Evolutionary conservation across 176 grass and related monocot species (phyloP), one percentile per base, ranked within the genome.

Genomic region (Avena eriantha): DNA sequence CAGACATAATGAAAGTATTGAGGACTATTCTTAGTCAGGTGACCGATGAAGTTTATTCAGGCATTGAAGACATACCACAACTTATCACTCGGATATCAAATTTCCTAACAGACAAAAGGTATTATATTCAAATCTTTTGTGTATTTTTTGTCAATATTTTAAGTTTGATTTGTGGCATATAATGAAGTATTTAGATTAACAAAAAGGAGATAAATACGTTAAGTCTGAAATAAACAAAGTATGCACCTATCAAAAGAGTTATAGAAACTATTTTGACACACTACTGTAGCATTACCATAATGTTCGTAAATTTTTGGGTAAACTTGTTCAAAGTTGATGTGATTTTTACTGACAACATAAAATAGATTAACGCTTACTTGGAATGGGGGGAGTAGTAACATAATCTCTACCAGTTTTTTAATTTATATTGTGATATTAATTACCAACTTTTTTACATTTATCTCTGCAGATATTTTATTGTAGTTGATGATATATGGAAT

Each of bases 401-500:
- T 17, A 17, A 16, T 54, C 18, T 56, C 15, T 7, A 56, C 53
- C 17, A 1, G 53, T 17, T 19, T 56, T 56, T 17, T 56, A 56
- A 2, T 19, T 56, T 64, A 64, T 64, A 64, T 65, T 29, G 4
- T 63, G 10, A 5, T 1, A 5, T 16, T 0, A 31, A 15, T 31
- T 1, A 1, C 13, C 1, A 65, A 31, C 13, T 1, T 26, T 15
- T 31, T 7, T 65, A 31, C 13, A 31, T 31, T 64, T 3, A 15
- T 19, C 33, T 66, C 0, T 66, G 63, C 63, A 66, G 63, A 7
- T 66, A 66, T 66, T 16, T 66, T 66, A 33, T 66, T 66, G 63
- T 66, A 16, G 63, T 66, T 33, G 63, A 66, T 33, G 63, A 66
- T 16, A 66, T 66, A 66, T 66, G 63, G 63, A 17, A 66, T 66